These are phyloP conservation scores for Cladophialophora yegresii DNA, from an alignment of 2,329 filamentous ascomycete species.

Conservation along the genomic window DNA sequence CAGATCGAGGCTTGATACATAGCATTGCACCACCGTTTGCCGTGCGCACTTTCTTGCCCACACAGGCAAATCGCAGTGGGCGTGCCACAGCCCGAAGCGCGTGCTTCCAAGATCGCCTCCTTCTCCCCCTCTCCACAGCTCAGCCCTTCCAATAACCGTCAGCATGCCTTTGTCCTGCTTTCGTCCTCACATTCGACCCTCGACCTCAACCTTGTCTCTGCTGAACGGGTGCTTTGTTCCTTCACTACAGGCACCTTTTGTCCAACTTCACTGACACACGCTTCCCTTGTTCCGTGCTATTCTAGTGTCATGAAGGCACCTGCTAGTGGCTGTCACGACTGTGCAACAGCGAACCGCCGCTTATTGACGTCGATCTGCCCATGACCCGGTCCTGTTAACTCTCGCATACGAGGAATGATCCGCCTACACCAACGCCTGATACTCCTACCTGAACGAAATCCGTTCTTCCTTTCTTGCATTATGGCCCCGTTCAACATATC, in stretches of 20 bases:
- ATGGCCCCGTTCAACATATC: conserved; percentile 34
- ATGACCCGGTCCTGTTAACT: conserved; percentile 16
- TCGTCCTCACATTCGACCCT: conserved; percentile 23
- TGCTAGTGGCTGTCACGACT: conserved; percentile 29
- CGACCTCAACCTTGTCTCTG: conserved; percentile 22
- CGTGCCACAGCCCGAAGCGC: conserved; percentile 32
- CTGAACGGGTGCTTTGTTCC: conserved; percentile 18
- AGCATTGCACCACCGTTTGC: conserved; percentile 16
- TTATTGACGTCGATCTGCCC: conserved; percentile 15
- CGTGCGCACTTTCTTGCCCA: conserved; percentile 17
- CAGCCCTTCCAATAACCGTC: conserved; percentile 35
- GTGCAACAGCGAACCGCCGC: conserved; percentile 28
- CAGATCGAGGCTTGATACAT: conserved; percentile 25
- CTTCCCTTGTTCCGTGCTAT: conserved; percentile 19
- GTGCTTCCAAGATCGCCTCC: conserved; percentile 32
- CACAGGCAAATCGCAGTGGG: conserved; percentile 13
- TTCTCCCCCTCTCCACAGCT: conserved; percentile 22
- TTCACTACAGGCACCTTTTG: conserved; percentile 10
- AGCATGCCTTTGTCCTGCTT: conserved; percentile 25
- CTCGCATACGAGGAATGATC: conserved; percentile 19
- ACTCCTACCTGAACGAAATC: conserved; percentile 2
- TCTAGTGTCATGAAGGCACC: conserved; percentile 26
- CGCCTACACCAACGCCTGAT: conserved; percentile 7
- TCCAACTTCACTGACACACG: conserved; percentile 19
- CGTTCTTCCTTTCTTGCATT: conserved; percentile 6